Base-by-base conservation (phyloP, 495 filamentous ascomycete species). In the Delitschia confertaspora region DNA sequence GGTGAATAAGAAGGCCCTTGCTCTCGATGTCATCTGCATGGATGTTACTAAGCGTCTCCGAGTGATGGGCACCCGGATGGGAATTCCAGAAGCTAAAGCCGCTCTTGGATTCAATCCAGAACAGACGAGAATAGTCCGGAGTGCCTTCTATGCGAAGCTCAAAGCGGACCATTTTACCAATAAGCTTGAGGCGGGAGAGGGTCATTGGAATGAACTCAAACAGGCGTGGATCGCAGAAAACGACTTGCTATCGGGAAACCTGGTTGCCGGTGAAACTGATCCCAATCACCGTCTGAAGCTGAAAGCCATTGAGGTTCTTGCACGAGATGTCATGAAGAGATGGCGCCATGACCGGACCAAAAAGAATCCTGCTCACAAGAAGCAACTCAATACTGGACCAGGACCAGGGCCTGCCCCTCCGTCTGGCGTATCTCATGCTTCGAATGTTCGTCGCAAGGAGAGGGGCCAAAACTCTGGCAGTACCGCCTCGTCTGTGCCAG, bases 21-120 rank as follows among this genome's bases (percentile, higher is more conserved):
- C 84, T 1, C 65, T 91, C 6, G 85, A 91, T 62, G 72, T 85
- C 19, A 76, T 91, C 18, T 85, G 80, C 54, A 78, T 70, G n/a
- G 82, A 88, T 60, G 82, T 88, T 34, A 86, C 82, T 6, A 91
- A 91, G 61, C 67, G 79, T 18, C 81, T 88, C 70, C 70, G 85
- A 27, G 79, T 71, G 0, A 40, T 74, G 21, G 70, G 75, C 40
- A 65, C 65, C n/a, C 64, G 68, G 20, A 76, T 88, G 67, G 80
- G 76, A 3, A 72, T 87, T 33, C 72, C 75, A 22, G 80, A 86
- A 46, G 82, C 82, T 14, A 87, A 86, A 55, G 80, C 78, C 45
- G 65, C 73, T 5, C 70, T 91, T 10, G 76, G 75, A 2, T 64
- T 88, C 49, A 83, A 88, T 46, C 85, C 85, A 0, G 71, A 78